Base-by-base conservation (phyloP, 228 moss, liverwort and hornwort species). In the Sphagnum magellanicum region DNA sequence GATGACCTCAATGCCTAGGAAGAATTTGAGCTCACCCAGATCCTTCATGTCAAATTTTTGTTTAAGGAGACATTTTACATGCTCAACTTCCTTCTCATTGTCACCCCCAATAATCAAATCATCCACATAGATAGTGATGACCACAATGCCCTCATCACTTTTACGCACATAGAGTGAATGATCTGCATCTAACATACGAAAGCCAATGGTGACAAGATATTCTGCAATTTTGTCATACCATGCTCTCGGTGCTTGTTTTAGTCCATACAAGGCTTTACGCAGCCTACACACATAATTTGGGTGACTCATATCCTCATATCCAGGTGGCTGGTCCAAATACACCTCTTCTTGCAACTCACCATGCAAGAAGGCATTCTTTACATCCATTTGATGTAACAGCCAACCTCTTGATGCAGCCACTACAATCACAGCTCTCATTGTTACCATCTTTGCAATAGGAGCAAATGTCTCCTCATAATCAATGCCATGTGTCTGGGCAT, bases 301-400 rank as follows among this genome's bases (percentile, higher is more conserved):
- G 9, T 47, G 10, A 6, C 8, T 49, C 17, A 8, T 6, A n/a
- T 66, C 49, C 32, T 47, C 10, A 49, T 47, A 48, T 8, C 66
- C 66, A 32, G 4, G 10, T 8, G 66, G 66, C 66, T 50, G 66
- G 47, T 66, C 66, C 66, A 66, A 47, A 49, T 66, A 66, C 6
- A 66, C 8, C 8, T 6, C 49, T 66, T 66, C 49, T 32, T 32
- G 32, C 0, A 32, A 32, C 32, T 32, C 32, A 1, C 32, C 32
- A 32, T 32, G 1, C 32, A 32, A 32, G 0, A 32, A 32, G 32
- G 32, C 32, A 32, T 32, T 32, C 0, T 32, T 32, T 32, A 32
- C 32, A 32, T 32, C 32, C 32, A 32, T 32, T 32, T 32, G 32
- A 32, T 32, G 32, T 32, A 32, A 32, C 32, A 32, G 1, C 32